Evolutionary conservation across 164 flowering plant genomes (phyloP), one percentile per base, ranked within the genome.

Genomic region (Magnolia changhungtana): DNA sequence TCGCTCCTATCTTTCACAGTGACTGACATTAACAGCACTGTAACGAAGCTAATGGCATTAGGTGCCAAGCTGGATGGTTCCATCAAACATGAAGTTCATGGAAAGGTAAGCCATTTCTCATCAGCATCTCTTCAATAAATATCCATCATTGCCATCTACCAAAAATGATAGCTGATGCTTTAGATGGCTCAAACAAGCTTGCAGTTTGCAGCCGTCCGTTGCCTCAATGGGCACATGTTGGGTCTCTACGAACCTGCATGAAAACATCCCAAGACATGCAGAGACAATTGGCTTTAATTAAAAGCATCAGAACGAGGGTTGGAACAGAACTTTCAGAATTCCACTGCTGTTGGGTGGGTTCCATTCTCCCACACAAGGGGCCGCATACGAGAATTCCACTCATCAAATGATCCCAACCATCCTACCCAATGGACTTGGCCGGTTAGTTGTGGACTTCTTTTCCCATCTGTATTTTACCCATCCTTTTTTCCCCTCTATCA

Each of bases 41-140:
- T 91, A 65, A 86, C 93, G 24, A 92, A 90, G 79, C 79, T 92
- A 27, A 89, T 95, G 90, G 85, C 91, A 66, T 85, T 95, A 79
- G 96, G 98, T 69, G 98, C 96, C 70, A 93, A 95, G 78, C 81
- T 95, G 61, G 98, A 95, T 79, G 97, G 97, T 6, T 85, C 96
- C 63, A 90, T 95, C 79, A 92, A 95, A 79, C 81, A 92, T 80
- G 97, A 95, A 78, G 81, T 91, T 75, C 94, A 93, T 81, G 97
- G 97, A 50, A 95, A 95, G 95, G 98, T 95, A 83, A 72, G 63
- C 59, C 71, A 52, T 24, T 27, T 6, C 55, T 55, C 11, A 55
- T 10, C 61, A 16, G 50, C 49, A 68, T 68, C 16, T 5, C 24
- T 67, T 16, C 13, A 64, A 64, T 21, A 65, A 24, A 27, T 27